phyloP scores from a whole-genome alignment of 176 grass and related monocot species.

The Phoenix dactylifera region DNA sequence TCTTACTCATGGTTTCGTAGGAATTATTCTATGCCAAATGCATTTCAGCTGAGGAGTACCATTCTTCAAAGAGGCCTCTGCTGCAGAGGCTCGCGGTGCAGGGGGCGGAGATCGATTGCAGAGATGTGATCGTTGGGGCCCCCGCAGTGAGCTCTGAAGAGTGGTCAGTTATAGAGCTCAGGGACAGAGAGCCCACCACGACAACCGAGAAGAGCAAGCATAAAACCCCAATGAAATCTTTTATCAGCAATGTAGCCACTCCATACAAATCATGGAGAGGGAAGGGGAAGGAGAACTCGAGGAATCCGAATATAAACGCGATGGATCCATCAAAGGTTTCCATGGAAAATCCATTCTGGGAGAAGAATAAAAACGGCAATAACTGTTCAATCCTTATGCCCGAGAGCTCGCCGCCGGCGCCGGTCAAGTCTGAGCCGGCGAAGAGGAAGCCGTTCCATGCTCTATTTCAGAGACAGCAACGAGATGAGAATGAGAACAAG shows the following conservation, averaged over 20 bases:
- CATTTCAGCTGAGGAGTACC: constrained; percentile 76
- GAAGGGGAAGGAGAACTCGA: constrained; percentile 48
- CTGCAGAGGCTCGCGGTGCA: constrained; percentile 56
- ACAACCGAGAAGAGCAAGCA: constrained; percentile 46
- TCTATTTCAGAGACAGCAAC: constrained; percentile 29
- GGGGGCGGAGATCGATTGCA: constrained; percentile 56
- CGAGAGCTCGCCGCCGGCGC: constrained; percentile 23
- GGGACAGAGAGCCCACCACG: constrained; percentile 27
- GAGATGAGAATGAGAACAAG: constrained; percentile 33
- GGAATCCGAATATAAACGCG: background rate
- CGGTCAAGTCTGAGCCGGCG: constrained; percentile 34
- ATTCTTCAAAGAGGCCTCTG: constrained; percentile 71
- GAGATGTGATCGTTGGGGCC: constrained; percentile 36
- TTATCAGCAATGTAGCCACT: constrained; percentile 28
- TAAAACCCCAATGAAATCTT: constrained; percentile 32
- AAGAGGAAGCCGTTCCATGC: constrained; percentile 45
- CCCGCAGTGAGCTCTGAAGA: constrained; percentile 22
- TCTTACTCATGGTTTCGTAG: constrained; percentile 9
- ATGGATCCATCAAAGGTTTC: no score
- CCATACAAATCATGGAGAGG: constrained; percentile 29
- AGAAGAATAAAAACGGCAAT: constrained; percentile 13
- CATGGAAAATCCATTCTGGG: background rate
- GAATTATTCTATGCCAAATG: constrained; percentile 71
- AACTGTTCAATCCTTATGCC: constrained; percentile 36
- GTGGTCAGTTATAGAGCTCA: constrained; percentile 87